Conservation (phyloP, 2,329 filamentous ascomycete species). For the Claviceps sp. region DNA sequence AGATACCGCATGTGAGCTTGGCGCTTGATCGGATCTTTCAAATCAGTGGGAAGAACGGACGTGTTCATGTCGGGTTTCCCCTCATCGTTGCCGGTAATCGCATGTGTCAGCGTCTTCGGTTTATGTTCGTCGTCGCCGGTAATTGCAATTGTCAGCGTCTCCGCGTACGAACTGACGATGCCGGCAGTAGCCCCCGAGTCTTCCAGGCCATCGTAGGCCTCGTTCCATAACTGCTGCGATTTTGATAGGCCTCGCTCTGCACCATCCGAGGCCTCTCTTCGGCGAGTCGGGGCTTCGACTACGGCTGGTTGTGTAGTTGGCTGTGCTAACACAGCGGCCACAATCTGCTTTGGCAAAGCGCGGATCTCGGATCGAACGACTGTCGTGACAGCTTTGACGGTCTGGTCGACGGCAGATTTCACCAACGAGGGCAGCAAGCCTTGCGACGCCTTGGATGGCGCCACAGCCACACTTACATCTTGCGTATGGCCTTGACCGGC, state of each 20-base stretch:
- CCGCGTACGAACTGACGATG: constrained; percentile 6
- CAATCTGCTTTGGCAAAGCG: constrained; percentile 5
- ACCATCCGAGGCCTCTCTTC: neutral
- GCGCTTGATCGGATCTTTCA: constrained; percentile 6
- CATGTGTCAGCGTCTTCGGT: constrained; percentile 1
- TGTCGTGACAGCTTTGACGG: constrained; percentile 5
- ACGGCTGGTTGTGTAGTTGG: neutral
- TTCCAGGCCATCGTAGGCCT: constrained; percentile 6
- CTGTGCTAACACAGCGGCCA: constrained; percentile 4
- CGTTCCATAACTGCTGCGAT: constrained; percentile 7
- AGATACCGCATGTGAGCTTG: constrained; percentile 7
- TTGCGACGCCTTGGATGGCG: neutral
- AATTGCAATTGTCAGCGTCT: constrained; percentile 6
- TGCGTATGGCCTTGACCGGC: constrained; percentile 1
- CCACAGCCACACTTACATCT: constrained; percentile 1
- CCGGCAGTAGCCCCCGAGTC: constrained; percentile 3
- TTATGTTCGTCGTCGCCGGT: constrained; percentile 3
- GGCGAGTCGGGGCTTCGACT: neutral
- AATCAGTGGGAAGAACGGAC: constrained; percentile 2
- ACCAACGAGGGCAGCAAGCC: constrained; percentile 4
- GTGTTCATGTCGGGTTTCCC: neutral
- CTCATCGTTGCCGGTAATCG: constrained; percentile 4
- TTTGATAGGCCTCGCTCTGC: constrained; percentile 2
- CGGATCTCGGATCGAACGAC: constrained; percentile 6
- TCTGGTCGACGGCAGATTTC: constrained; percentile 7